Conservation (phyloP, 2,329 filamentous ascomycete genomes). For the Aschersonia sp. region DNA sequence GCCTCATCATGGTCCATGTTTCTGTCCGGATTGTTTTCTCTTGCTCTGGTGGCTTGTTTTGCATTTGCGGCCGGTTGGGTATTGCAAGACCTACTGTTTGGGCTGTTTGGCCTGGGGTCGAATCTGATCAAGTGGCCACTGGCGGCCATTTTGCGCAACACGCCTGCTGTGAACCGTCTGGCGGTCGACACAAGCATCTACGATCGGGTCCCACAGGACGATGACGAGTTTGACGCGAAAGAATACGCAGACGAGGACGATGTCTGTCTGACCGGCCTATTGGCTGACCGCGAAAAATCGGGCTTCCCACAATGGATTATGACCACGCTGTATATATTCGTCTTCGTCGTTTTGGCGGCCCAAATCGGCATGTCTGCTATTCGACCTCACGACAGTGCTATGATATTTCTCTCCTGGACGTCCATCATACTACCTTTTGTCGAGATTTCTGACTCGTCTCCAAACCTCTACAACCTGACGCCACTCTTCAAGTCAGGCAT, state of each 20-base stretch:
- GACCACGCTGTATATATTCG: conserved; percentile 4
- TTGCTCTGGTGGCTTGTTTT: conserved; percentile 6
- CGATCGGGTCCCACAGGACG: conserved; percentile 10
- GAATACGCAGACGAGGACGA: conserved; percentile 4
- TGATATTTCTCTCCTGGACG: conserved; percentile 21
- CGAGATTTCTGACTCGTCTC: conserved; percentile 14
- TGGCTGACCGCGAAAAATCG: background rate
- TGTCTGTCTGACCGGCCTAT: background rate
- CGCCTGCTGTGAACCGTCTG: background rate
- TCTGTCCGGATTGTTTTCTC: conserved; percentile 15
- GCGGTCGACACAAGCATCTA: conserved; percentile 5
- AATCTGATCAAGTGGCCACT: conserved; percentile 14
- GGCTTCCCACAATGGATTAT: background rate
- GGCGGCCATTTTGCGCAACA: conserved; percentile 2
- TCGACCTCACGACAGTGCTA: conserved; percentile 15
- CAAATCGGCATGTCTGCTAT: conserved; percentile 9
- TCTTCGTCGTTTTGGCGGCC: conserved; percentile 6
- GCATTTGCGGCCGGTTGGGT: conserved; percentile 10
- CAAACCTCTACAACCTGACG: conserved; percentile 10
- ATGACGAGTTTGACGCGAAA: conserved; percentile 8
- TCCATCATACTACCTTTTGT: conserved; percentile 17
- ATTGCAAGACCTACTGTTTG: conserved; percentile 11
- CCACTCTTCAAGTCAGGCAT: conserved; percentile 10
- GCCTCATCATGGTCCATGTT: conserved; percentile 15
- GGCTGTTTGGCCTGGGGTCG: conserved; percentile 7